Conservation (phyloP, 495 filamentous ascomycete genomes). For the Mycothermus thermophilus region DNA sequence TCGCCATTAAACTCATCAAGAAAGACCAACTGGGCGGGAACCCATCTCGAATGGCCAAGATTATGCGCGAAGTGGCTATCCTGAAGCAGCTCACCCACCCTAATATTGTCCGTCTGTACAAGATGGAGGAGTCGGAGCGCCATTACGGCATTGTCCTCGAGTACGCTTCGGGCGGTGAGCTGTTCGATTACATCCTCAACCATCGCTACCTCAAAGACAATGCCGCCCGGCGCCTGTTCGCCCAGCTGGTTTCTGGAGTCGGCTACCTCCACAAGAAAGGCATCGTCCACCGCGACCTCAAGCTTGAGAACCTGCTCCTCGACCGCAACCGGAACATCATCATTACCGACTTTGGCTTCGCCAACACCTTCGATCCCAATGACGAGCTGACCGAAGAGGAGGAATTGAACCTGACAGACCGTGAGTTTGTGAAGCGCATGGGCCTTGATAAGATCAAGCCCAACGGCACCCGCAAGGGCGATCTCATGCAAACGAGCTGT, state of each 20-base stretch:
- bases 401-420: constrained; percentile 71
- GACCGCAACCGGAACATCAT: constrained; percentile 98
- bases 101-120: constrained; percentile 92
- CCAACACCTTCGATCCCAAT: constrained; percentile 83
- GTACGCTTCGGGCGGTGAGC: constrained; percentile 91
- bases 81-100: constrained; percentile 74
- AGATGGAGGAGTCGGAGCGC: constrained; percentile 95
- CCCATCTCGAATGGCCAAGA: constrained; percentile 79
- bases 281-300: constrained; percentile 95
- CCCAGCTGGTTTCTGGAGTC: constrained; percentile 90
- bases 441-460: constrained; percentile 51
- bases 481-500: constrained; percentile 70
- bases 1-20: constrained; percentile 96
- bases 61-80: constrained; percentile 91
- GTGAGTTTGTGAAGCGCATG: constrained; percentile 68
- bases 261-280: constrained; percentile 98
- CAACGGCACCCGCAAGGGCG: constrained; percentile 49
- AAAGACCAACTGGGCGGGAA: constrained; percentile 78
- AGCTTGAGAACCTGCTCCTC: constrained; percentile 90
- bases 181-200: constrained; percentile 96
- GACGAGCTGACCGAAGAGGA: constrained; percentile 86
- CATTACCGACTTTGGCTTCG: constrained; percentile 98
- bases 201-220: constrained; percentile 93
- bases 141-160: constrained; percentile 98
- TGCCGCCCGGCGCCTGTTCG: constrained; percentile 79